Conservation (phyloP, 306 rosid genomes). For the Carpinus fangiana region DNA sequence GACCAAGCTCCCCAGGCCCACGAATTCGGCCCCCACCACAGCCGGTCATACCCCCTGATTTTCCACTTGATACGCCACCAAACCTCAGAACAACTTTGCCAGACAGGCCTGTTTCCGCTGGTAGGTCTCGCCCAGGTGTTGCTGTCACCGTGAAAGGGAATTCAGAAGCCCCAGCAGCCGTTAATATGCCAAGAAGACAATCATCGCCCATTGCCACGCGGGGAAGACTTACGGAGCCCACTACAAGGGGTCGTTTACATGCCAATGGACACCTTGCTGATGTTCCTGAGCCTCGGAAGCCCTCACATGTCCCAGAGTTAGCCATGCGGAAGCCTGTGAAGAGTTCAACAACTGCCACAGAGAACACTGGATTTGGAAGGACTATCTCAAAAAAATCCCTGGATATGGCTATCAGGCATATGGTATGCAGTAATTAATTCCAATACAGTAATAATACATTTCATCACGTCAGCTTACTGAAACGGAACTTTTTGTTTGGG, state of each 20-base stretch:
- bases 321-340: conserved; percentile 67
- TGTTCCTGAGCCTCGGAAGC: conserved; percentile 59
- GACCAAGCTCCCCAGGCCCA: conserved; percentile 90
- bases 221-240: conserved; percentile 74
- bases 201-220: conserved; percentile 73
- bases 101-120: conserved; percentile 96
- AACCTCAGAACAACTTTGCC: conserved; percentile 89
- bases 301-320: conserved; percentile 55
- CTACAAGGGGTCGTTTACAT: conserved; percentile 58
- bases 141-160: conserved; percentile 51
- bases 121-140: conserved; percentile 78
- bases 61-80: conserved; percentile 90
- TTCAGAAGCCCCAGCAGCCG: conserved; percentile 54
- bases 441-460: not conserved
- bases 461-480: not conserved
- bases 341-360: conserved; percentile 60
- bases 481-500: not conserved
- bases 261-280: conserved; percentile 63
- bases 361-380: conserved; percentile 88
- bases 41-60: conserved; percentile 85
- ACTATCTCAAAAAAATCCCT: conserved; percentile 91
- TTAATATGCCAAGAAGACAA: conserved; percentile 58
- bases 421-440: conserved; percentile 52
- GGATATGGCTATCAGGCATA: conserved; percentile 94
- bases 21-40: conserved; percentile 78